A percentile compares a stretch with the other conserved stretches of the same genome.
Conservation (phyloP, 192 early-diverging fungal species). For the Geranomyces variabilis region DNA sequence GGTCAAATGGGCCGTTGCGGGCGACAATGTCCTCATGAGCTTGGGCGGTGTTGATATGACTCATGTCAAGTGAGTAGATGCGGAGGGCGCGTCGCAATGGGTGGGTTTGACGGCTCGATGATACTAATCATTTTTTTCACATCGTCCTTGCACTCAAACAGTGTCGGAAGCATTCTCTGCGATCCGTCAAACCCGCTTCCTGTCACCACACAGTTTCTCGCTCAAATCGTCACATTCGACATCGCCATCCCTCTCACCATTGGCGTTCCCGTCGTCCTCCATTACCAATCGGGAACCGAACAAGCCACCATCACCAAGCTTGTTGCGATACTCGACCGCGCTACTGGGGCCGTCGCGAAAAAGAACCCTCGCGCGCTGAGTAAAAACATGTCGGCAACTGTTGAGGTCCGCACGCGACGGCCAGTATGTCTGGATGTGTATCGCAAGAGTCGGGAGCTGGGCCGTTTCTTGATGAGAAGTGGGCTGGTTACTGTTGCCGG, state of each 20-base stretch:
- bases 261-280: constrained; percentile 84
- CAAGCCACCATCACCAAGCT: constrained; percentile 77
- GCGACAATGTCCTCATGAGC: constrained; percentile 84
- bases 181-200: constrained; percentile 69
- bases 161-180: constrained; percentile 86
- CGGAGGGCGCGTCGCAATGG: too few species aligned
- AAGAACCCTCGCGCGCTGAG: constrained; percentile 71
- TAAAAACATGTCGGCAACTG: constrained; percentile 72
- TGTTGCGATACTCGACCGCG: constrained; percentile 76
- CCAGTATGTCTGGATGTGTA: constrained; percentile 86
- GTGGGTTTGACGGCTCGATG: too few species aligned
- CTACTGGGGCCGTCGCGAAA: constrained; percentile 82
- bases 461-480: constrained; percentile 84
- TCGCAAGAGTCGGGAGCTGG: constrained; percentile 84
- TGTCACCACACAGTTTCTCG: constrained; percentile 74
- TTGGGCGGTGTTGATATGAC: constrained; percentile 73
- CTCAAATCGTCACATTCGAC: constrained; percentile 95
- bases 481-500: constrained; percentile 87
- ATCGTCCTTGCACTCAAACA: constrained; percentile 21
- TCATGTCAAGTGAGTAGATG: constrained; percentile 60
- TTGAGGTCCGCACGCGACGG: constrained; percentile 75
- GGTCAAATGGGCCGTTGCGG: constrained; percentile 87
- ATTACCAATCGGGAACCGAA: constrained; percentile 83
- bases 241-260: constrained; percentile 87
- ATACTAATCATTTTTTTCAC: neutral